A percentile compares a stretch with the other conserved stretches of the same genome.
Conservation (phyloP, 257 asterid species). For the Eustoma russellianum region DNA sequence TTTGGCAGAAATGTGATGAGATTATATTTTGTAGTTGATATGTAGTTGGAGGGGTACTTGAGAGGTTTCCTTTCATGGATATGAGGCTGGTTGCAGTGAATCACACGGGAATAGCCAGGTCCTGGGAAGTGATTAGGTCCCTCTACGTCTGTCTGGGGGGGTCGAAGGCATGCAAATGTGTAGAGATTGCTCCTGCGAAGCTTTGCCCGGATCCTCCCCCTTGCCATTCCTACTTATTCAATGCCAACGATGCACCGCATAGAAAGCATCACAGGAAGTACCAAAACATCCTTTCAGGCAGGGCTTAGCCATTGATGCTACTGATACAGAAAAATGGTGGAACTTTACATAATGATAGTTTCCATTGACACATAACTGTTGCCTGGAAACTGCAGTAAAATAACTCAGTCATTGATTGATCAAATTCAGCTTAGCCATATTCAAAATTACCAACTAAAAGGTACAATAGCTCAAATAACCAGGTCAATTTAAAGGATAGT, state of each 20-base stretch:
- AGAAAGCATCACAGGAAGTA: constrained; percentile 19
- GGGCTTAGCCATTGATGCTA: not conserved
- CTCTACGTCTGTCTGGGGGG: constrained; percentile 38
- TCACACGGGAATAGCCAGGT: constrained; percentile 73
- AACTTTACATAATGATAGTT: too few relatives aligned
- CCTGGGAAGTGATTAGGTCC: constrained; percentile 44
- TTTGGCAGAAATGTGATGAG: constrained; percentile 75
- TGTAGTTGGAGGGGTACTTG: constrained; percentile 60
- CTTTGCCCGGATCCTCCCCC: constrained; percentile 70
- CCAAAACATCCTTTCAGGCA: constrained; percentile 15
- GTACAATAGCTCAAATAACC: too few relatives aligned
- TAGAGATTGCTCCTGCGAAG: constrained; percentile 67
- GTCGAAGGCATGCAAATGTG: constrained; percentile 68
- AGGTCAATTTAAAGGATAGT: too few relatives aligned
- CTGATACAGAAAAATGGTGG: too few relatives aligned
- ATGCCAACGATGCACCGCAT: constrained; percentile 12
- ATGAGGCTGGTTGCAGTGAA: constrained; percentile 71
- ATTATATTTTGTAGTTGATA: constrained; percentile 93
- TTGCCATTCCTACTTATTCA: constrained; percentile 40
- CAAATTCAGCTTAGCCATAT: too few relatives aligned
- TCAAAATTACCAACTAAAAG: too few relatives aligned
- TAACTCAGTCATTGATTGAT: too few relatives aligned
- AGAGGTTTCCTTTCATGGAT: constrained; percentile 60
- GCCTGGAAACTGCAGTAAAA: too few relatives aligned
- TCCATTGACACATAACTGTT: too few relatives aligned